phyloP scores from a whole-genome alignment of 1,139 yeast genomes.

The Blastobotrys proliferans region DNA sequence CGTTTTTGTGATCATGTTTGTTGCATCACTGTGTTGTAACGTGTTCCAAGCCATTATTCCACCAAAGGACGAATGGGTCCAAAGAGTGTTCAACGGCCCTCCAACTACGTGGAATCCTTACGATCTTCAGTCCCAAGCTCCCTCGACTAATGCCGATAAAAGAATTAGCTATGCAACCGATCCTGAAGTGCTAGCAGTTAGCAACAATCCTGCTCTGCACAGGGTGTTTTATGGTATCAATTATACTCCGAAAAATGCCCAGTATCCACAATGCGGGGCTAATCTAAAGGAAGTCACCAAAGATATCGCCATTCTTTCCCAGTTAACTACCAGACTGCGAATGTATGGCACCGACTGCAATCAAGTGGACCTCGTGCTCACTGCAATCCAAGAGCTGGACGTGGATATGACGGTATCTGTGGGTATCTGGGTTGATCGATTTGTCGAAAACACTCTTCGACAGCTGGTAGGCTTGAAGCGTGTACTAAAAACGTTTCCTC shows the following conservation, averaged over 20 bases:
- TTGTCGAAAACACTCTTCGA: slow-evolving; percentile 43
- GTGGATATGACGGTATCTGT: slow-evolving; percentile 55
- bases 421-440: slow-evolving; percentile 61
- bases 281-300: slow-evolving; percentile 46
- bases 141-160: too few relatives aligned
- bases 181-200: slow-evolving; percentile 10
- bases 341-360: slow-evolving; percentile 63
- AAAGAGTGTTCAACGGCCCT: too few relatives aligned
- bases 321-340: slow-evolving; percentile 53
- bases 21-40: too few relatives aligned
- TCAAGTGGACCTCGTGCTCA: slow-evolving; percentile 51
- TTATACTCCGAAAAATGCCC: slow-evolving; percentile 52
- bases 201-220: slow-evolving; percentile 24
- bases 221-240: slow-evolving; percentile 54
- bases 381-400: slow-evolving; percentile 48
- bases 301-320: slow-evolving; percentile 55
- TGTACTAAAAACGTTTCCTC: slow-evolving; percentile 45
- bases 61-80: too few relatives aligned
- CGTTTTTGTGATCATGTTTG: too few relatives aligned
- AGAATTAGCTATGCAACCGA: not conserved
- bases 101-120: too few relatives aligned
- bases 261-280: slow-evolving; percentile 43
- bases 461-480: slow-evolving; percentile 38
- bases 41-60: too few relatives aligned
- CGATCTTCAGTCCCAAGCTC: too few relatives aligned